phyloP scores from a whole-genome alignment of 768 basidiomycete species.

The Kwoniella bestiolae region DNA sequence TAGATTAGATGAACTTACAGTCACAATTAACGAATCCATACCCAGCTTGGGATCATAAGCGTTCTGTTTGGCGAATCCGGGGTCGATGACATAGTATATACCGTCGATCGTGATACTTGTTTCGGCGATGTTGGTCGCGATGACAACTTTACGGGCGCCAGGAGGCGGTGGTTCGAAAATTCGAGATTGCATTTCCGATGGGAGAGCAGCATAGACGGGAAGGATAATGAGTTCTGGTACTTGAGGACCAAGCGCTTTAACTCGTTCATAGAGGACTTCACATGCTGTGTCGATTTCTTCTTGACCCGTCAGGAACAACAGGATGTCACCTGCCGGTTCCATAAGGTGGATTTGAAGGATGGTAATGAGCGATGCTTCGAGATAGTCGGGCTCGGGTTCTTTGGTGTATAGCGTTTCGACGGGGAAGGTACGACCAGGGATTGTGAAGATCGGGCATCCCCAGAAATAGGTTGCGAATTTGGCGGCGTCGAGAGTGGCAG shows the following conservation, averaged over 20 bases:
- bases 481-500: conserved; percentile 97
- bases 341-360: conserved; percentile 99
- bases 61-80: conserved; percentile 98
- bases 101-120: conserved; percentile 97
- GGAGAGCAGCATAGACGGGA: conserved; percentile 96
- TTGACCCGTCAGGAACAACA: conserved; percentile 97
- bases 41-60: conserved; percentile 95
- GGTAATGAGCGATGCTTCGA: conserved; percentile 96
- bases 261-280: conserved; percentile 95
- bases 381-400: conserved; percentile 95
- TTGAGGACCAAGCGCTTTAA: conserved; percentile 98
- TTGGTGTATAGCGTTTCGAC: conserved; percentile 99
- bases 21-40: conserved; percentile 98
- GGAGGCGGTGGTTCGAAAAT: conserved; percentile 98
- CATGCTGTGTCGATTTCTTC: conserved; percentile 98
- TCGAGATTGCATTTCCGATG: conserved; percentile 95
- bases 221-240: conserved; percentile 96
- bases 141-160: conserved; percentile 97
- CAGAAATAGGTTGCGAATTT: conserved; percentile 99
- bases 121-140: conserved; percentile 99
- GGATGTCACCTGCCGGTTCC: conserved; percentile 92
- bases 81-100: conserved; percentile 98
- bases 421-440: conserved; percentile 98
- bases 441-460: conserved; percentile 98
- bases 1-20: conserved; percentile 59